A percentile compares a stretch with the other conserved stretches of the same genome.
Conservation (phyloP, 129 eudicot species). For the Flaveria ramosissima region DNA sequence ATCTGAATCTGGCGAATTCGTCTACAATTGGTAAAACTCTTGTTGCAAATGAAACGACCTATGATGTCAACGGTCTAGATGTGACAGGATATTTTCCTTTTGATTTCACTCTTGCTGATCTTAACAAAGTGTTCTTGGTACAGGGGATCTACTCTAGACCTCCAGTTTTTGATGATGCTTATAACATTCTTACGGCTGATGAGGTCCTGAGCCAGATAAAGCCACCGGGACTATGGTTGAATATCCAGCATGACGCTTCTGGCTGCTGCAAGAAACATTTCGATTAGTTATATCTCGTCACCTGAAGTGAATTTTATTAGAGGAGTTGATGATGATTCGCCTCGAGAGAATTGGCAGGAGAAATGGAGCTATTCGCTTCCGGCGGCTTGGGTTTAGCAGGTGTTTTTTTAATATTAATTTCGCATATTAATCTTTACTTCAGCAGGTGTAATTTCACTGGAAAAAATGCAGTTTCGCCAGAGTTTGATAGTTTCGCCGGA, state of each 20-base stretch:
- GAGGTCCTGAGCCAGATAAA: conserved; percentile 27
- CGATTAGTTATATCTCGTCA: conserved; percentile 66
- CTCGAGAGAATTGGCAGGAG: no score
- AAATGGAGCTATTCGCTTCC: no score
- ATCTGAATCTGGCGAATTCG: conserved; percentile 40
- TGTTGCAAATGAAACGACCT: conserved; percentile 22
- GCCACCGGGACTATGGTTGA: conserved; percentile 76
- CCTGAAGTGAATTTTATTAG: conserved; percentile 78
- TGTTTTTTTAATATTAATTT: no score
- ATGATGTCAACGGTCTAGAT: conserved; percentile 45
- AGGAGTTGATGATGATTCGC: no score
- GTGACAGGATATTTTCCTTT: conserved; percentile 48
- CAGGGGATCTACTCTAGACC: conserved; percentile 64
- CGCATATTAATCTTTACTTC: no score
- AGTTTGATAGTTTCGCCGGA: no score
- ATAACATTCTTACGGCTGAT: conserved; percentile 46
- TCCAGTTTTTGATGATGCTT: conserved; percentile 39
- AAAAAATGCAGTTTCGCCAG: no score
- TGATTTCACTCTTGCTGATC: conserved; percentile 53
- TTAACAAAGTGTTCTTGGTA: conserved; percentile 36
- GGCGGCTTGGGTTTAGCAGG: no score
- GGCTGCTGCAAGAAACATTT: conserved; percentile 42
- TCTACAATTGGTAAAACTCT: conserved; percentile 18
- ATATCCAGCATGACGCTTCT: conserved; percentile 73
- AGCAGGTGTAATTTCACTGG: no score